A percentile compares a stretch with the other conserved stretches of the same genome.
These are phyloP conservation scores for Aspergillus niger DNA, from an alignment of 2,329 filamentous ascomycete species.

Conservation along the genomic window DNA sequence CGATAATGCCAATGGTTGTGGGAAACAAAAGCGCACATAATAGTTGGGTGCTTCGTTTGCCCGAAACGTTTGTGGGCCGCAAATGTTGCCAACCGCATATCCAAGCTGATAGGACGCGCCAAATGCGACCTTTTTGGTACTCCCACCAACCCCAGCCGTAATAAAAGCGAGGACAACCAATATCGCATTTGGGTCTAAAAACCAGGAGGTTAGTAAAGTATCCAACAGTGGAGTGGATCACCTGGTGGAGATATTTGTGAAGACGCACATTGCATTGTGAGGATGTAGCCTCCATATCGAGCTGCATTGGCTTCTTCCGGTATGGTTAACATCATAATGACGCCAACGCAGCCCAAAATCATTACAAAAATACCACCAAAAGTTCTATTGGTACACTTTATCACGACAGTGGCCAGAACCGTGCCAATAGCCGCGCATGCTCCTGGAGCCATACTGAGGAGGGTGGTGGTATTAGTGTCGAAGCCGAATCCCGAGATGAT, in stretches of 20 bases:
- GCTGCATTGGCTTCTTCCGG: neutral
- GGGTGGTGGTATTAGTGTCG: neutral
- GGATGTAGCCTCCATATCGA: slow-evolving; percentile 8
- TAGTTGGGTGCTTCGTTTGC: slow-evolving; percentile 32
- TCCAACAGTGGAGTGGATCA: too few species aligned
- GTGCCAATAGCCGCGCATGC: slow-evolving; percentile 26
- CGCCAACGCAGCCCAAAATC: slow-evolving; percentile 5
- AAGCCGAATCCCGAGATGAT: slow-evolving; percentile 9
- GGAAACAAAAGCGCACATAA: neutral
- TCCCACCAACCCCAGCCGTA: neutral
- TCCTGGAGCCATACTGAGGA: slow-evolving; percentile 8
- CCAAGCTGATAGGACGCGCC: slow-evolving; percentile 4
- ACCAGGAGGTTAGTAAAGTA: neutral
- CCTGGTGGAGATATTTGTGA: too few species aligned
- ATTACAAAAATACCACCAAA: slow-evolving; percentile 1
- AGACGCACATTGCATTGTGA: neutral
- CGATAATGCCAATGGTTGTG: too few species aligned
- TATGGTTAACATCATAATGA: slow-evolving; percentile 6
- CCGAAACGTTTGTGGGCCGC: slow-evolving; percentile 41
- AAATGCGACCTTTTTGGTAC: slow-evolving; percentile 5
- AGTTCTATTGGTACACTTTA: slow-evolving; percentile 10
- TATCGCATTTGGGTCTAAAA: neutral
- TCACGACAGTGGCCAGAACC: neutral
- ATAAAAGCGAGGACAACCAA: slow-evolving; percentile 3
- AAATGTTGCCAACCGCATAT: slow-evolving; percentile 29